Percentiles rank a stretch among this genome's conserved stretches.
These are phyloP conservation scores for Verticillium tricorpus DNA, from an alignment of 2,329 filamentous ascomycete species.

Conservation along the genomic window DNA sequence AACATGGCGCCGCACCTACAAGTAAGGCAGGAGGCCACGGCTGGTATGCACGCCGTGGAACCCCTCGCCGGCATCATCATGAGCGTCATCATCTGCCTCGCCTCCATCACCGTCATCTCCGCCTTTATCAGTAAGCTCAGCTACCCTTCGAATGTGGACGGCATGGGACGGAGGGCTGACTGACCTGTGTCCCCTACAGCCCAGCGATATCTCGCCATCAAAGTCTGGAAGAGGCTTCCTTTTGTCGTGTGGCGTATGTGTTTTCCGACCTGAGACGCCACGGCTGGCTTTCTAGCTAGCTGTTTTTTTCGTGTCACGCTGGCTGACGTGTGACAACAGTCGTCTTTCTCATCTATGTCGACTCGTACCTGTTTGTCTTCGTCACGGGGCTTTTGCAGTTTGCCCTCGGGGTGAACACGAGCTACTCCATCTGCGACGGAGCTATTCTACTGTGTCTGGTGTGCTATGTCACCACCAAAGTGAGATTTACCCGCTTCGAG, in stretches of 20 bases:
- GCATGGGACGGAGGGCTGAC: not conserved
- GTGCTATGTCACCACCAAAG: constrained; percentile 61
- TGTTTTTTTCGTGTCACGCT: not conserved
- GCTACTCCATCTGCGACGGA: constrained; percentile 45
- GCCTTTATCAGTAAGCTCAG: constrained; percentile 28
- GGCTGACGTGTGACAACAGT: constrained; percentile 35
- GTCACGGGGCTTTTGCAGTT: constrained; percentile 52
- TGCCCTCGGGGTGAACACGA: constrained; percentile 51
- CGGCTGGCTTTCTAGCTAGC: not conserved
- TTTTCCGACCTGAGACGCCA: not conserved
- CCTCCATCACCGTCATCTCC: constrained; percentile 28
- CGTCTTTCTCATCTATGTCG: constrained; percentile 53
- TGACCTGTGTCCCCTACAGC: constrained; percentile 18
- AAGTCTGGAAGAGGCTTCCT: constrained; percentile 34
- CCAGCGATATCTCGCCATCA: constrained; percentile 31
- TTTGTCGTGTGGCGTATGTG: constrained; percentile 38
- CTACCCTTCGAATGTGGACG: not conserved
- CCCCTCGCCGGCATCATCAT: constrained; percentile 29
- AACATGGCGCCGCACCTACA: constrained; percentile 8
- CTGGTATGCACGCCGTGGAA: constrained; percentile 13
- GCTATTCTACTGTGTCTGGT: constrained; percentile 57
- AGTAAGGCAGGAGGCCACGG: not conserved
- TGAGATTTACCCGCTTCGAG: constrained; percentile 20
- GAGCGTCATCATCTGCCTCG: constrained; percentile 28
- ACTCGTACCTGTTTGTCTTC: constrained; percentile 57